Evolutionary conservation across 2,329 filamentous ascomycete genomes (phyloP).

Genomic region (Fusarium sterilihyphosum): DNA sequence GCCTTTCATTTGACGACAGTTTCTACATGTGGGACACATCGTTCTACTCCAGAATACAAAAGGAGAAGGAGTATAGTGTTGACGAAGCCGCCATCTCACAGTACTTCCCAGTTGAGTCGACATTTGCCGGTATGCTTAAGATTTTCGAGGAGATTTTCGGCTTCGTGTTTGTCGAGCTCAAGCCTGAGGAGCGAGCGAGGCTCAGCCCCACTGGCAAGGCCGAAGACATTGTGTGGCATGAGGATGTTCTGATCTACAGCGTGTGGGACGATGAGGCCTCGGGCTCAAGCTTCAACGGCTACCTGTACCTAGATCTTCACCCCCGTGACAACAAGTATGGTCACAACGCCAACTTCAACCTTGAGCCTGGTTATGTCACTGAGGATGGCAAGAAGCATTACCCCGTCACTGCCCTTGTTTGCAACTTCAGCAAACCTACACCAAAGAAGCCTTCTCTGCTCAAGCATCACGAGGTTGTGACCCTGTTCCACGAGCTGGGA

Average conservation of each 20-base stretch:
- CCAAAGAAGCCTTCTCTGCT: conserved; percentile 79
- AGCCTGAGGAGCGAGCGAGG: conserved; percentile 69
- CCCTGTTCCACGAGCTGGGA: conserved; percentile 81
- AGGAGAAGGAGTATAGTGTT: conserved; percentile 82
- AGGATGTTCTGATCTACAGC: conserved; percentile 83
- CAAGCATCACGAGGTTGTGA: conserved; percentile 85
- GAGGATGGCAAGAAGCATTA: conserved; percentile 77
- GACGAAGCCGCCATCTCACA: conserved; percentile 84
- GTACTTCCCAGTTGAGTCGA: conserved; percentile 82
- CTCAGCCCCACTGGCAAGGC: conserved; percentile 74
- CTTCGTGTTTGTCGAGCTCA: conserved; percentile 79
- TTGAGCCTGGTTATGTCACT: conserved; percentile 76
- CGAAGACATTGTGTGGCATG: conserved; percentile 81
- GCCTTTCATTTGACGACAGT: conserved; percentile 69
- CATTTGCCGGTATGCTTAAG: conserved; percentile 79
- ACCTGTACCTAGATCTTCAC: conserved; percentile 84
- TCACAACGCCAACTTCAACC: conserved; percentile 85
- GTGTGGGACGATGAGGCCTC: conserved; percentile 82
- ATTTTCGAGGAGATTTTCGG: conserved; percentile 88
- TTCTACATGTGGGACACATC: conserved; percentile 87
- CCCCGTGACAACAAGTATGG: conserved; percentile 85
- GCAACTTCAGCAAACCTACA: conserved; percentile 86
- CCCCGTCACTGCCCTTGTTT: conserved; percentile 81
- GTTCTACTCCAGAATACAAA: conserved; percentile 82
- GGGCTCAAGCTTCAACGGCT: conserved; percentile 79